Evolutionary conservation across 805 yeast genomes (phyloP), one percentile per base, ranked within the genome.

Genomic region (Candida krabiensis): DNA sequence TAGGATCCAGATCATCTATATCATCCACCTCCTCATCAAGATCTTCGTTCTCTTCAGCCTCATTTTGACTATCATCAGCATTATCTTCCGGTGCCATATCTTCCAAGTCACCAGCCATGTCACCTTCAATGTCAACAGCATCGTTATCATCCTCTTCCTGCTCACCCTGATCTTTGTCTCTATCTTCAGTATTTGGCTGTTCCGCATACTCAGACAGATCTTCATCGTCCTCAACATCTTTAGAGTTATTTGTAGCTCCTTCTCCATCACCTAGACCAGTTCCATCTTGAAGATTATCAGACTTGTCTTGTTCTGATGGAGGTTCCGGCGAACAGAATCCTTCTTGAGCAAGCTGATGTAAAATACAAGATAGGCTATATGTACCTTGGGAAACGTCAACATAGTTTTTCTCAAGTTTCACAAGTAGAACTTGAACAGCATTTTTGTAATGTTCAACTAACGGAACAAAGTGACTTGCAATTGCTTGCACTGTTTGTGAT

Each of bases 271-370:
- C 99, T 53, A 91, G 93, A 24, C 99, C 99, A 6, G 96, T 86
- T 31, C 97, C 98, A 30, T 86, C 93, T 28, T 84, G 83, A 41
- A 83, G 58, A 37, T 84, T 73, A 33, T 73, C 73, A 33, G 75
- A 71, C 13, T 77, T 77, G 43, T 77, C 79, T 40, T 81, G 77
- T 38, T 81, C 83, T 12, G 74, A 58, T 5, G 85, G 84, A 14
- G 87, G 81, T 54, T 86, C 85, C 9, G 99, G 99, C 2, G 95
- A 77, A 56, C 99, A 93, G 74, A 89, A 90, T 0, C 99, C 99
- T 38, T 83, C 76, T 11, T 77, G 77, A 1, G 95, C 78, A 19
- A 93, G 63, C 6, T 72, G 73, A 44, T 71, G 65, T 26, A 93
- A 69, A 6, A 80, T 55, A 5, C 70, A 63, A 7, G 83, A 51